Evolutionary conservation across 345 rosid species (phyloP).

Genomic region (Acer negundo): DNA sequence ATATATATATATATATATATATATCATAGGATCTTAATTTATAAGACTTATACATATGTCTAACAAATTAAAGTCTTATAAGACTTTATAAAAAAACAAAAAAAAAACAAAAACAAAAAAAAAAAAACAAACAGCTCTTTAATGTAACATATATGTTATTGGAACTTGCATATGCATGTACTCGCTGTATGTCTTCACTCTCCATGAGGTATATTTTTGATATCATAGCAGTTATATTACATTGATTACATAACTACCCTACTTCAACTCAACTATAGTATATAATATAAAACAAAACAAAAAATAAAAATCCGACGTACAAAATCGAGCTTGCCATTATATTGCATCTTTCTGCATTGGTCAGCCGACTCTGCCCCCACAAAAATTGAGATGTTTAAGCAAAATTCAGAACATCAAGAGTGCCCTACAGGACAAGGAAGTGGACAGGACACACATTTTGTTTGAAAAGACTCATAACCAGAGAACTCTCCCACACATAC

Average conservation of each 20-base stretch:
- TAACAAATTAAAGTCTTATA: too few relatives aligned
- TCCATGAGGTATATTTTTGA: neutral
- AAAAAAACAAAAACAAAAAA: too few relatives aligned
- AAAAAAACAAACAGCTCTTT: too few relatives aligned
- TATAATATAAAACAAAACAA: neutral
- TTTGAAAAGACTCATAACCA: constrained; percentile 5
- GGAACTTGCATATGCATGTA: neutral
- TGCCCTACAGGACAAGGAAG: constrained; percentile 6
- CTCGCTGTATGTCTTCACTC: neutral
- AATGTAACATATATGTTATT: too few relatives aligned
- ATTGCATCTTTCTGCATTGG: neutral
- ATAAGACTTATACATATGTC: too few relatives aligned
- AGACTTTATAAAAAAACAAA: too few relatives aligned
- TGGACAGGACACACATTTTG: neutral
- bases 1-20: too few relatives aligned
- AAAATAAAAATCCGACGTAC: too few relatives aligned
- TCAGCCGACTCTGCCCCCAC: constrained; percentile 24
- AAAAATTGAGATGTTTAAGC: neutral
- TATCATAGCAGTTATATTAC: neutral
- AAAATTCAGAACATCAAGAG: neutral
- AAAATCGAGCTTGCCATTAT: too few relatives aligned
- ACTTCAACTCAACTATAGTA: neutral
- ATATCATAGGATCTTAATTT: too few relatives aligned
- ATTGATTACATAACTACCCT: neutral
- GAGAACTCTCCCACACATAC: neutral